A percentile compares a stretch with the other conserved stretches of the same genome.
Evolutionary conservation across 352 stramenopile species (phyloP).

Genomic region (Aphanomyces stellatus): DNA sequence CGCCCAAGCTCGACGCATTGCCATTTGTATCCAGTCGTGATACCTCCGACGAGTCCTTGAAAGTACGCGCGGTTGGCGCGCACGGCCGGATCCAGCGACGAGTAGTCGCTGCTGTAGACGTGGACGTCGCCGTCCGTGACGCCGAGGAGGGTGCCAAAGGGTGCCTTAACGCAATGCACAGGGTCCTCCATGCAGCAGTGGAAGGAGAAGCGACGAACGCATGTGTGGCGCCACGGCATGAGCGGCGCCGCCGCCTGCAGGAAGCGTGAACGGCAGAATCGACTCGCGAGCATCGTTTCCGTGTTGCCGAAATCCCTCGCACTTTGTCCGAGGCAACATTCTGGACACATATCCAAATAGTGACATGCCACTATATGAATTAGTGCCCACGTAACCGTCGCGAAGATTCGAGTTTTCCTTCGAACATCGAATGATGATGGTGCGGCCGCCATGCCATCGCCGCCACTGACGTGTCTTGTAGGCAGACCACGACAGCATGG

Average conservation of each 20-base stretch:
- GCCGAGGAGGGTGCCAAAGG: slow-evolving; percentile 11
- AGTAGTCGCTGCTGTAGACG: slow-evolving; percentile 14
- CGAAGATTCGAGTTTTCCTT: too few species aligned
- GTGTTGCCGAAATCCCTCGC: too few species aligned
- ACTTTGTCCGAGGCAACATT: too few species aligned
- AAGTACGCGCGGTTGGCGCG: slow-evolving; percentile 2
- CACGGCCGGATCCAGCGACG: neutral
- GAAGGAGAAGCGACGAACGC: too few species aligned
- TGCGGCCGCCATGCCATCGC: too few species aligned
- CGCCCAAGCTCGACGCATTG: slow-evolving; percentile 14
- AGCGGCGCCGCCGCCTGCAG: neutral
- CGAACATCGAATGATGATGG: too few species aligned
- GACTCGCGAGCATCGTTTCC: neutral
- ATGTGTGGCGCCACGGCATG: too few species aligned
- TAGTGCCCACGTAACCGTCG: too few species aligned
- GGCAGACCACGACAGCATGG: too few species aligned
- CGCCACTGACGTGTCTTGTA: too few species aligned
- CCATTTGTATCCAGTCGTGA: slow-evolving; percentile 18
- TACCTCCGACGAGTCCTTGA: neutral
- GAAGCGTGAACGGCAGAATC: neutral
- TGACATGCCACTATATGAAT: too few species aligned
- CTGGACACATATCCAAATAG: too few species aligned
- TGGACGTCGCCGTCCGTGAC: slow-evolving; percentile 13
- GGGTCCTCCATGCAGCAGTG: neutral
- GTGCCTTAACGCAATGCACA: neutral